These are phyloP conservation scores for Emmonsia crescens DNA, from an alignment of 2,329 filamentous ascomycete species.

Conservation along the genomic window DNA sequence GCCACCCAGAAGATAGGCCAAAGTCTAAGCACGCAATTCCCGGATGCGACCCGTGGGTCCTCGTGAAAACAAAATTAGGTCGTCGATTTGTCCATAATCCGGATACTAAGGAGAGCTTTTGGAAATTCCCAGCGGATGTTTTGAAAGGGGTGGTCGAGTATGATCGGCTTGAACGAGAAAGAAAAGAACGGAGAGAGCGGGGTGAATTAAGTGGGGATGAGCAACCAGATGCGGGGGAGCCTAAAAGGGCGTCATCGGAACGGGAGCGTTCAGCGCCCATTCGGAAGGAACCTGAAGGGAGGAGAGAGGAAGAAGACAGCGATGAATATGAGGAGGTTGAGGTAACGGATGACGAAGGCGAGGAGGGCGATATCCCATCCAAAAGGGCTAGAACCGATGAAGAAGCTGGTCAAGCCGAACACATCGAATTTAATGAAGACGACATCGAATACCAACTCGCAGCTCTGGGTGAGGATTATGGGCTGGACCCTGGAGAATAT, in stretches of 20 bases:
- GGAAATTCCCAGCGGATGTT: slow-evolving; percentile 84
- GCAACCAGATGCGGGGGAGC: slow-evolving; percentile 6
- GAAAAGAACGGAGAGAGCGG: slow-evolving; percentile 46
- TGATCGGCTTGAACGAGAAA: slow-evolving; percentile 59
- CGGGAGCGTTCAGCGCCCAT: not conserved
- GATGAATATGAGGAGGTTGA: slow-evolving; percentile 71
- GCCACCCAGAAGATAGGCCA: slow-evolving; percentile 68
- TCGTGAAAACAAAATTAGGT: slow-evolving; percentile 87
- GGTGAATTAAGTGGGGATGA: slow-evolving; percentile 17
- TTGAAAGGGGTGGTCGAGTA: slow-evolving; percentile 63
- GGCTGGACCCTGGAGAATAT: slow-evolving; percentile 65
- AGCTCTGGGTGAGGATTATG: slow-evolving; percentile 79
- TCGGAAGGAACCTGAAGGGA: slow-evolving; percentile 11
- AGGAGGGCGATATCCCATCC: slow-evolving; percentile 34
- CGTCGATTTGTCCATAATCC: slow-evolving; percentile 85
- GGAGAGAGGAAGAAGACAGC: slow-evolving; percentile 39
- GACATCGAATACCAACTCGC: slow-evolving; percentile 89
- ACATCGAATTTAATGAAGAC: slow-evolving; percentile 79
- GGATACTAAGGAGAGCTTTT: slow-evolving; percentile 77
- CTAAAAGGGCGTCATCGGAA: not conserved
- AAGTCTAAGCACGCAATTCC: slow-evolving; percentile 70
- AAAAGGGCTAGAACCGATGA: slow-evolving; percentile 44
- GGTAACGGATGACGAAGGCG: slow-evolving; percentile 51
- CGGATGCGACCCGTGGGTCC: slow-evolving; percentile 71
- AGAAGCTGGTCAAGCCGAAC: slow-evolving; percentile 29